Evolutionary conservation across 2,329 filamentous ascomycete genomes (phyloP).

Genomic region (Emmonsiellopsis sp.): DNA sequence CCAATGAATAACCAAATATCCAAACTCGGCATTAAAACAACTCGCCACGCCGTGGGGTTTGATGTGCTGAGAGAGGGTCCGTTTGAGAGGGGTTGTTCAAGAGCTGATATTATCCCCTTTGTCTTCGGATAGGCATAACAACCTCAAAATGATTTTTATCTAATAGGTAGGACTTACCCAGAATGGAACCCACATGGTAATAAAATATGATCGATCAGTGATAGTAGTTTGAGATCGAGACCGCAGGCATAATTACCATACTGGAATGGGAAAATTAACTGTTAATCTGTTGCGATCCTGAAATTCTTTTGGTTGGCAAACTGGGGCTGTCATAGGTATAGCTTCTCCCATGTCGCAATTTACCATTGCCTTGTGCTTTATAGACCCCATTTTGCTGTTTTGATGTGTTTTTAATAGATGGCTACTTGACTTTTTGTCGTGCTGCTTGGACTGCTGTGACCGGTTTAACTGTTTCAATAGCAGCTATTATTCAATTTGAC

Average conservation of each 20-base stretch:
- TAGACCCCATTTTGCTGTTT: slow-evolving; percentile 35
- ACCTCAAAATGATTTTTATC: neutral
- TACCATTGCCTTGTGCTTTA: slow-evolving; percentile 44
- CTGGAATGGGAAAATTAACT: slow-evolving; percentile 6
- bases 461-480: too few species aligned
- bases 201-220: slow-evolving; percentile 52
- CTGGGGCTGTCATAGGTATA: slow-evolving; percentile 12
- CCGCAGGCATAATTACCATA: slow-evolving; percentile 42
- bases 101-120: too few species aligned
- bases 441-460: neutral
- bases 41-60: slow-evolving; percentile 49
- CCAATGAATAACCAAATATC: too few species aligned
- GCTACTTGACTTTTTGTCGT: neutral
- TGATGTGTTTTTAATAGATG: neutral
- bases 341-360: slow-evolving; percentile 42
- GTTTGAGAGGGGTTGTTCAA: slow-evolving; percentile 12
- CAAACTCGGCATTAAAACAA: too few species aligned
- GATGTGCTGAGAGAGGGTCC: slow-evolving; percentile 52
- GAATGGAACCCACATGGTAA: slow-evolving; percentile 54
- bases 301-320: too few species aligned
- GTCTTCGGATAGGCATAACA: too few species aligned
- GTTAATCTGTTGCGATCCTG: neutral
- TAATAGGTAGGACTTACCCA: slow-evolving; percentile 7
- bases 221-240: slow-evolving; percentile 53
- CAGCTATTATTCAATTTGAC: too few species aligned